A percentile compares a stretch with the other conserved stretches of the same genome.
These are phyloP conservation scores for Cladosporium sphaerospermum DNA, from an alignment of 2,329 filamentous ascomycete species.

Conservation along the genomic window DNA sequence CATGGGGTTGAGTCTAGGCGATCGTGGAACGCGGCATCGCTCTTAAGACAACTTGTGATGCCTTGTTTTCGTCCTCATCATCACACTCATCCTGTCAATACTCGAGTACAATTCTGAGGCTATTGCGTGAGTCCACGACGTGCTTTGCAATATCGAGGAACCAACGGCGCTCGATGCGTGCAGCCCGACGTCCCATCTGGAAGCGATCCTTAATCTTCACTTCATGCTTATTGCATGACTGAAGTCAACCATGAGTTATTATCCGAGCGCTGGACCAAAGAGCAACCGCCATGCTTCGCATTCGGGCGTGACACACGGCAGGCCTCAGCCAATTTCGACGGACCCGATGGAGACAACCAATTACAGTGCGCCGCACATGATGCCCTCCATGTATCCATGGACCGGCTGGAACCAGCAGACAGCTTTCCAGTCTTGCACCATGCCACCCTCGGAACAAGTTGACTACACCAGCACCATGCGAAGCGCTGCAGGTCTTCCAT, in stretches of 20 bases:
- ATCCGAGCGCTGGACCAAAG: neutral
- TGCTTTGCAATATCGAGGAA: too few species aligned
- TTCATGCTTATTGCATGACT: neutral
- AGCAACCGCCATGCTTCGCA: neutral
- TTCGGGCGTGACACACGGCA: neutral
- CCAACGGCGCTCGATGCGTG: too few species aligned
- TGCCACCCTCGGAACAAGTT: neutral
- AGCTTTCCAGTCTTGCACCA: neutral
- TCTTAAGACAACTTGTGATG: neutral
- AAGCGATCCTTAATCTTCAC: too few species aligned
- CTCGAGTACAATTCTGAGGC: neutral
- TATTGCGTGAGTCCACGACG: too few species aligned
- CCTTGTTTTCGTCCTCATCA: neutral
- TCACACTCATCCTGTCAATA: neutral
- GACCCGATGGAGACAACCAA: too few species aligned
- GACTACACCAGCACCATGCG: neutral
- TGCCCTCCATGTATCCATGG: too few species aligned
- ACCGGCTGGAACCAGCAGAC: neutral
- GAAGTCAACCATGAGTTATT: neutral
- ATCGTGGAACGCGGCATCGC: slow-evolving; percentile 5
- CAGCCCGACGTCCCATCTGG: too few species aligned
- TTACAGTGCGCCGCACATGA: too few species aligned
- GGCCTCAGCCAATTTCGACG: neutral
- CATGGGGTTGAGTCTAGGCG: slow-evolving; percentile 11
- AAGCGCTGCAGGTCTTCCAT: neutral